Base-by-base conservation (phyloP, 106 monocot genomes). In the Dioscorea dumetorum region DNA sequence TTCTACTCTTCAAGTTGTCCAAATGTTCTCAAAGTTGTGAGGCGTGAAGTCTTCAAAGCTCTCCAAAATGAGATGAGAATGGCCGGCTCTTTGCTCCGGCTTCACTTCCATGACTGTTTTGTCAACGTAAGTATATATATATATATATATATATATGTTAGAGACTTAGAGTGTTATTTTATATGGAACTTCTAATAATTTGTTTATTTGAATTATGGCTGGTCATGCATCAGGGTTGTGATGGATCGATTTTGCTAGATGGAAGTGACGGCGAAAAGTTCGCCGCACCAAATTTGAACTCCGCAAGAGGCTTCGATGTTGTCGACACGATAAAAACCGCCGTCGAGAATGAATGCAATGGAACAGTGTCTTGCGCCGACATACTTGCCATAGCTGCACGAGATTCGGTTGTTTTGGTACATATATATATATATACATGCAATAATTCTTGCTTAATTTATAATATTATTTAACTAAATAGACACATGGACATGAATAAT, bases 61-160 rank as follows among this genome's bases (percentile, higher is more conserved):
- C 50, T 90, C 4, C 66, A 59, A 69, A 77, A 66, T 23, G 89
- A 90, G 57, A 78, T 80, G 60, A 73, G 85, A 53, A 90, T 90
- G 85, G 89, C 33, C n/a, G 89, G 48, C 33, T 90, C 89, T 34
- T 77, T 90, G 18, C 85, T 90, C 8, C 81, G 89, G 17, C 79
- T 90, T 17, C 89, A 90, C 62, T 90, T 90, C 64, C 89, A 90
- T 57, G 89, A 90, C 21, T 90, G 89, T 74, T 90, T 90, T 53
- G 85, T 90, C 3, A 77, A 90, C 54, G 89, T 90, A n/a, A 69
- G 77, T 64, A 33, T 4, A 16, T 63, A 17, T 63, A 33, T 18
- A 63, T 61, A 33, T 12, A 32, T 33, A 32, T 16, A 15, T 33
- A 17, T 19, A 33, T 63, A 33, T 31, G 16, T 34, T 31, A 63